Conservation (phyloP, 306 rosid species). For the Ammopiptanthus mongolicus region DNA sequence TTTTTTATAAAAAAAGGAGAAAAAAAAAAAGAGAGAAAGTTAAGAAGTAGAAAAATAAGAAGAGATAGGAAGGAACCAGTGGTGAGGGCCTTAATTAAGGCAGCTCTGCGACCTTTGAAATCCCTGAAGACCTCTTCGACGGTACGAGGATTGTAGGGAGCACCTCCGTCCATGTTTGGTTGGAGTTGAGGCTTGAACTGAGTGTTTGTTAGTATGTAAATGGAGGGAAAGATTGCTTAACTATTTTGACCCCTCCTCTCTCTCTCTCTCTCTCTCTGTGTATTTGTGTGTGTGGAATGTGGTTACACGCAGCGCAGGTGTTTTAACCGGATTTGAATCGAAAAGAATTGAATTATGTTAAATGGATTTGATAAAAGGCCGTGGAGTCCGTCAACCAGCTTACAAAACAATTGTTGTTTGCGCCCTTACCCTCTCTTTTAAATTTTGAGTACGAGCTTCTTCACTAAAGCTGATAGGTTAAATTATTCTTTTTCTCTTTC, state of each 20-base stretch:
- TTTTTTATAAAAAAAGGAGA: no score
- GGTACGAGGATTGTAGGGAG: slow-evolving; percentile 43
- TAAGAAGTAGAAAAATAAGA: neutral
- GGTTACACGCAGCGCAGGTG: neutral
- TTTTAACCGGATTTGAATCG: slow-evolving; percentile 29
- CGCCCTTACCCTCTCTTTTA: no score
- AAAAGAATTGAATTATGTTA: neutral
- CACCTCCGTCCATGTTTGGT: slow-evolving; percentile 36
- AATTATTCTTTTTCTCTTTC: no score
- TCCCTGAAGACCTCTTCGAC: slow-evolving; percentile 61
- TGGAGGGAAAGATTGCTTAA: no score
- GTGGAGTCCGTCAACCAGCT: slow-evolving; percentile 24
- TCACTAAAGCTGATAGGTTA: no score
- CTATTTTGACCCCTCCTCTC: no score
- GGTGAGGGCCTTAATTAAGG: slow-evolving; percentile 64
- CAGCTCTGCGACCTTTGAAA: slow-evolving; percentile 63
- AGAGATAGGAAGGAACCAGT: neutral
- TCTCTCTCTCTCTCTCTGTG: no score
- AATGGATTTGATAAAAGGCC: slow-evolving; percentile 24
- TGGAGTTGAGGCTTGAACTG: no score
- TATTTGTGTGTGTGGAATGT: no score
- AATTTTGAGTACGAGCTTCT: no score
- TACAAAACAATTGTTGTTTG: neutral
- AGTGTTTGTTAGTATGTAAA: no score
- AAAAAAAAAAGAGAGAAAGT: no score